Conservation (phyloP, 495 filamentous ascomycete species). For the Neurospora sp. region DNA sequence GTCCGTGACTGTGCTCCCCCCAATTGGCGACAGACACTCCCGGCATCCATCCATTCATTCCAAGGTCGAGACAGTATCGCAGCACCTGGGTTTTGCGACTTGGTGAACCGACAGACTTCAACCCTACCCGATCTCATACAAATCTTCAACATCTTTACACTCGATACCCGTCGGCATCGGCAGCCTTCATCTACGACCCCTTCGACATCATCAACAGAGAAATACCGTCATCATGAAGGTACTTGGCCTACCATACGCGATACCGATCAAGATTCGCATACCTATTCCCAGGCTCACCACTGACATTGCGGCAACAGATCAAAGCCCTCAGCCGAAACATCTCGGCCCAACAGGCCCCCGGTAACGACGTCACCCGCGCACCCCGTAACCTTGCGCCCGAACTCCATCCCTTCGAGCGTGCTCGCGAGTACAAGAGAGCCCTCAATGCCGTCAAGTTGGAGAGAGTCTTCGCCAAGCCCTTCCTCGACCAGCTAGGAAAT, state of each 20-base stretch:
- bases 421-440: slow-evolving; percentile 62
- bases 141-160: background rate
- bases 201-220: background rate
- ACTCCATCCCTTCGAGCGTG: slow-evolving; percentile 89
- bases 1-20: background rate
- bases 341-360: slow-evolving; percentile 67
- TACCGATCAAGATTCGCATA: background rate
- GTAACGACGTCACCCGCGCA: slow-evolving; percentile 47
- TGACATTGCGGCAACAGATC: slow-evolving; percentile 43
- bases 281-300: background rate
- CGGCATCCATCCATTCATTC: background rate
- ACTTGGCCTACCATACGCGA: background rate
- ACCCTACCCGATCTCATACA: background rate
- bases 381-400: slow-evolving; percentile 81
- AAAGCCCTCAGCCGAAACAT: slow-evolving; percentile 78
- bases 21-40: background rate
- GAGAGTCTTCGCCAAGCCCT: slow-evolving; percentile 91
- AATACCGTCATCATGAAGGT: slow-evolving; percentile 34
- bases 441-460: slow-evolving; percentile 85
- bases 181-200: background rate
- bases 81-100: background rate
- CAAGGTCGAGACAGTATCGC: background rate
- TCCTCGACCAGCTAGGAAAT: slow-evolving; percentile 74
- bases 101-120: background rate
- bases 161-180: background rate